Conservation (phyloP, 768 basidiomycete genomes). For the Tricholomella constricta region DNA sequence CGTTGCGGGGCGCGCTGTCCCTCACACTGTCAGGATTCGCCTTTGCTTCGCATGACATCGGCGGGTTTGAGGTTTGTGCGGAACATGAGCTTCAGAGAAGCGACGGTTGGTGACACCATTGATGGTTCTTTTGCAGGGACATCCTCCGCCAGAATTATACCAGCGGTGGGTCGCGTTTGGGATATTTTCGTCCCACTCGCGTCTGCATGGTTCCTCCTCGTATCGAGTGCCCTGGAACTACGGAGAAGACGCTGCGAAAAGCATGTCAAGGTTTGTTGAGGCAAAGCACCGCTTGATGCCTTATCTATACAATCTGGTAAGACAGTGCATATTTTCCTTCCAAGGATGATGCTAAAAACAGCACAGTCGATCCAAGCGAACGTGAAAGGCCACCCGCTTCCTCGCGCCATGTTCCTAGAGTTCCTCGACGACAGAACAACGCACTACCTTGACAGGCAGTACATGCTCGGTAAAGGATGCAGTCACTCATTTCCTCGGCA, state of each 20-base stretch:
- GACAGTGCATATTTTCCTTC: constrained; percentile 10
- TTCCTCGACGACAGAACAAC: constrained; percentile 61
- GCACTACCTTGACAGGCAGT: constrained; percentile 61
- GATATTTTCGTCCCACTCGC: constrained; percentile 74
- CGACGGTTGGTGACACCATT: too few species aligned
- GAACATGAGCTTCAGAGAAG: neutral
- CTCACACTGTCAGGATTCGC: constrained; percentile 70
- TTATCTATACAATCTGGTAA: constrained; percentile 60
- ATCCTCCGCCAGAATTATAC: constrained; percentile 67
- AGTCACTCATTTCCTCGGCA: neutral
- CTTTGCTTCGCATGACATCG: constrained; percentile 76
- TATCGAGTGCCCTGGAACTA: constrained; percentile 81
- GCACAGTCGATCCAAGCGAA: constrained; percentile 53
- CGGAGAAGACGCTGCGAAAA: constrained; percentile 66
- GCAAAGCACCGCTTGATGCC: constrained; percentile 76
- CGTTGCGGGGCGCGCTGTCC: constrained; percentile 65
- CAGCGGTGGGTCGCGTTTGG: constrained; percentile 80
- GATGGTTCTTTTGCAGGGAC: constrained; percentile 41
- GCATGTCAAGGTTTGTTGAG: constrained; percentile 62
- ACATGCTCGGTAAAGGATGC: constrained; percentile 43
- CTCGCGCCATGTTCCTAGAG: constrained; percentile 69
- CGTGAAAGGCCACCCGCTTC: constrained; percentile 54
- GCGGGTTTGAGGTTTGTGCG: constrained; percentile 63
- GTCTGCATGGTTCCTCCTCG: constrained; percentile 71
- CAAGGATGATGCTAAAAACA: constrained; percentile 1